Evolutionary conservation across 2,329 filamentous ascomycete genomes (phyloP), one percentile per base, ranked within the genome.

Genomic region (Rutstroemia sp.): DNA sequence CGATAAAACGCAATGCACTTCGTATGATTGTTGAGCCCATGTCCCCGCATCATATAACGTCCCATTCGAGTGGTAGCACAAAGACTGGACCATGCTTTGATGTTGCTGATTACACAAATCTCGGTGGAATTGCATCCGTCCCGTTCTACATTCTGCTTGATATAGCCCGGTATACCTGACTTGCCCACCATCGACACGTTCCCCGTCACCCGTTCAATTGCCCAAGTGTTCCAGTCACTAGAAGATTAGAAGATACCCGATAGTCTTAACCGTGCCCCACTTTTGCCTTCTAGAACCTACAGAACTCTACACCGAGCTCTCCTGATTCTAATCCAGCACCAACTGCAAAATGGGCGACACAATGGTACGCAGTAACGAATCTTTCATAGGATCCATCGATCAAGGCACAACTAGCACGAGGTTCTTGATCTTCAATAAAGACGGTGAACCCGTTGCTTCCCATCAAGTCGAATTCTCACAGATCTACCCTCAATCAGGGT

Each of bases 391-490:
- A 61, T 85, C 86, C 56, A 90, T 92, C 68, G 87, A 92, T 68
- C 87, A 90, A 70, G 87, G 88, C 61, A 92, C 87, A 36, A 91
- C 87, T 54, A 88, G 84, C 69, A 85, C 88, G 23, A 79, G 88
- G 12, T 91, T 91, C 69, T 78, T 91, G 65, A 88, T 91, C 67
- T 91, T 91, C 72, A 84, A 90, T 71, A 78, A 79, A 60, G 75
- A 76, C 36, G 87, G 87, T 50, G 80, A 86, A 60, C 85, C 87
- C 19, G 78, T 89, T 56, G 84, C 86, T 48, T 80, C 82, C 36
- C 87, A 91, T 67, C 87, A 90, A 72, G 78, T 88, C 57, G 87
- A 91, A 69, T 89, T 91, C 67, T 80, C 77, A 62, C 87, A 91
- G 67, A 79, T 84, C 59, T 89, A 90, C 70, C 86, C 87, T 42